Evolutionary conservation across 495 filamentous ascomycete genomes (phyloP).

Genomic region (Xylaria flabelliformis): DNA sequence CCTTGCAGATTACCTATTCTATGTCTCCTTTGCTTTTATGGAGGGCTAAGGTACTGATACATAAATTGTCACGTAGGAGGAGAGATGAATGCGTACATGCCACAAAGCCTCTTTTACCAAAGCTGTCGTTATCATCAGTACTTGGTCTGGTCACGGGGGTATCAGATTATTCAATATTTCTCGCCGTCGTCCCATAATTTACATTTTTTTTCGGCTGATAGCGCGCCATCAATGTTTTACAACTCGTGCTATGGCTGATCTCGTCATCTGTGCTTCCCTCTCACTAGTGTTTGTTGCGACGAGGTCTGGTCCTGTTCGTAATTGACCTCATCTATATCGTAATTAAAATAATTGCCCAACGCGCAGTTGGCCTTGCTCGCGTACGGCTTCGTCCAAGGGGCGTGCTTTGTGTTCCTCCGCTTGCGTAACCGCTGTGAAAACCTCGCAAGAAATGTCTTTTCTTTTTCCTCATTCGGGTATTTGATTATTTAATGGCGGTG

Average conservation of each 20-base stretch:
- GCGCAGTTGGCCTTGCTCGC: background rate
- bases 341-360: background rate
- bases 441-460: background rate
- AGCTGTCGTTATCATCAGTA: no score
- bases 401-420: background rate
- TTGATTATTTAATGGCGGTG: background rate
- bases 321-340: background rate
- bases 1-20: background rate
- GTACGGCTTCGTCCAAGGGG: background rate
- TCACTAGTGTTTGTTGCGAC: background rate
- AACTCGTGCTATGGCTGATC: background rate
- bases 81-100: background rate
- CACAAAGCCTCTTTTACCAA: background rate
- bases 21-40: background rate
- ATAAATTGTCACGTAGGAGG: background rate
- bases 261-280: background rate
- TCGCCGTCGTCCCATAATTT: background rate
- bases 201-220: background rate
- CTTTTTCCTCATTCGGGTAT: no score
- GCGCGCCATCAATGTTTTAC: background rate
- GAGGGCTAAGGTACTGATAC: background rate
- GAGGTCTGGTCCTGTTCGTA: background rate
- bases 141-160: background rate
- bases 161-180: slow-evolving; percentile 4
- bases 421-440: background rate